Conservation (phyloP, 352 stramenopile species). For the Pythium sukuiense region DNA sequence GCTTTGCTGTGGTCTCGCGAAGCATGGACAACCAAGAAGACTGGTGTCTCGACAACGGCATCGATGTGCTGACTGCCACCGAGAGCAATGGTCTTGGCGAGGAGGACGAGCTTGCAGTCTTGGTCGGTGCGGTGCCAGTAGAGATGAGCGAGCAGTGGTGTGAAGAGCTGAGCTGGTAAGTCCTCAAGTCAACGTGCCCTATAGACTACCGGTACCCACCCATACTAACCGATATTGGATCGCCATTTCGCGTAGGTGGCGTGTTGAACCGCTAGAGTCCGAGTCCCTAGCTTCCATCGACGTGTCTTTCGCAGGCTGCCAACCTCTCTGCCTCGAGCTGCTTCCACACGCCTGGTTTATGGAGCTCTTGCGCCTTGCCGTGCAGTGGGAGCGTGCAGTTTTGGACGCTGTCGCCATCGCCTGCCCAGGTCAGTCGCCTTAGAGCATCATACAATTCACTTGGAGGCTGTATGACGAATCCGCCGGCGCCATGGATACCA, state of each 20-base stretch:
- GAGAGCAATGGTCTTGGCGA: neutral
- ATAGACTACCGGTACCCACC: neutral
- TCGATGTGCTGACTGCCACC: slow-evolving; percentile 1
- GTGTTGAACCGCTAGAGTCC: slow-evolving; percentile 3
- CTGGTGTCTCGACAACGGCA: neutral
- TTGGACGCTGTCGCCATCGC: slow-evolving; percentile 9
- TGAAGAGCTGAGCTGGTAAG: slow-evolving; percentile 24
- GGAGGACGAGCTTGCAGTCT: slow-evolving; percentile 3
- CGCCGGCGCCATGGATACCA: neutral
- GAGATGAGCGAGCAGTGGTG: slow-evolving; percentile 21
- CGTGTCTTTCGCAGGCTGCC: slow-evolving; percentile 13
- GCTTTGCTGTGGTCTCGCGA: slow-evolving; percentile 13
- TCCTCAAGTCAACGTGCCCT: neutral
- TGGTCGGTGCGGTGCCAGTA: slow-evolving; percentile 2
- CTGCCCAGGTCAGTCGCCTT: neutral
- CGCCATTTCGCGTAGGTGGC: slow-evolving; percentile 9
- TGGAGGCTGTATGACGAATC: neutral
- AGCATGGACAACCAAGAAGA: slow-evolving; percentile 15
- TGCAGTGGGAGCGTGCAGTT: slow-evolving; percentile 25
- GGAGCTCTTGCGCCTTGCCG: slow-evolving; percentile 14
- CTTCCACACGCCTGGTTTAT: slow-evolving; percentile 11
- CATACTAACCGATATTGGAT: neutral
- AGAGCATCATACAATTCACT: neutral
- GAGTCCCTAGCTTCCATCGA: neutral
- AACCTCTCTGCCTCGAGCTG: slow-evolving; percentile 13